Percentiles rank a stretch among this genome's conserved stretches.
Conservation (phyloP, 2,329 filamentous ascomycete species). For the Penicillium sp. region DNA sequence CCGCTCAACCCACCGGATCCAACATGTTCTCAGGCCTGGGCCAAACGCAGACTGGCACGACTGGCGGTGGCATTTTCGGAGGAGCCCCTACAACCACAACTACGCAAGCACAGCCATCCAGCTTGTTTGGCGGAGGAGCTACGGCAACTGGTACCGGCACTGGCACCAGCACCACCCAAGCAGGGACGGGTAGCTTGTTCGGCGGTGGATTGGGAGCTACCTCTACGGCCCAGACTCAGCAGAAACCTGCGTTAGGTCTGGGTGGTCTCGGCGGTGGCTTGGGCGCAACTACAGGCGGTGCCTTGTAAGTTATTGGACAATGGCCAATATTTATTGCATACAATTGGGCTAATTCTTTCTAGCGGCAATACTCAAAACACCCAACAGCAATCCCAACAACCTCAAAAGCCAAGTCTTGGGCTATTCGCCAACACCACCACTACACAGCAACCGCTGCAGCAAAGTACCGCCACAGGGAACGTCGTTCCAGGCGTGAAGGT, state of each 20-base stretch:
- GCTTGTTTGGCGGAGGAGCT: conserved; percentile 34
- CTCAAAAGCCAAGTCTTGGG: conserved; percentile 48
- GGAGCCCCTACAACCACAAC: conserved; percentile 23
- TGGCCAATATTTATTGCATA: not conserved
- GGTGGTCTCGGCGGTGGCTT: conserved; percentile 20
- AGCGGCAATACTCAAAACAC: conserved; percentile 27
- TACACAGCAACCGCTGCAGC: conserved; percentile 33
- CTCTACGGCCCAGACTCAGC: conserved; percentile 33
- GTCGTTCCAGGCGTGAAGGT: conserved; percentile 72
- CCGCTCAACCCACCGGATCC: conserved; percentile 29
- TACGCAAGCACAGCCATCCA: conserved; percentile 33
- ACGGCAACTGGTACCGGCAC: conserved; percentile 10
- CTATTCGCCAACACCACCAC: conserved; percentile 39
- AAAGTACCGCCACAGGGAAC: conserved; percentile 32
- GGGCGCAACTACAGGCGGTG: conserved; percentile 30
- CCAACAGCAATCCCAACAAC: conserved; percentile 33
- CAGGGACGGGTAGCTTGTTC: conserved; percentile 14
- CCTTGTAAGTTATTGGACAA: conserved; percentile 34
- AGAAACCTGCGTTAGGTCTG: conserved; percentile 33
- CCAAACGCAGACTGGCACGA: conserved; percentile 25
- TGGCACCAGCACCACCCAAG: conserved; percentile 6
- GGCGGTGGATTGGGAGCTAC: conserved; percentile 18
- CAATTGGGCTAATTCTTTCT: not conserved
- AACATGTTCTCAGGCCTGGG: conserved; percentile 35
- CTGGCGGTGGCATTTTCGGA: conserved; percentile 34